phyloP scores from a whole-genome alignment of 2,329 filamentous ascomycete genomes.

The Bisporella sp. region DNA sequence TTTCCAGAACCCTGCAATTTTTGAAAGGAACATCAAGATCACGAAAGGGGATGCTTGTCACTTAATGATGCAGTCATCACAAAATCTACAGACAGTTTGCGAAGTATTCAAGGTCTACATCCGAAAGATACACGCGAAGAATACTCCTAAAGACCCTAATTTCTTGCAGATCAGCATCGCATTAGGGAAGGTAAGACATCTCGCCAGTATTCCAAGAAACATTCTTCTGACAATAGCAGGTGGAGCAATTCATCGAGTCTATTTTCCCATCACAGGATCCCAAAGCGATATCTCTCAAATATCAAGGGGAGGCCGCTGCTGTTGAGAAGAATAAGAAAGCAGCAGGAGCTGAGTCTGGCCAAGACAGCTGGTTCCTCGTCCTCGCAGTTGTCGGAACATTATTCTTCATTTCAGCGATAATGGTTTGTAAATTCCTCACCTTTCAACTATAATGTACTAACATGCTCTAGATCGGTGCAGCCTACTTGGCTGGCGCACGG shows the following conservation, averaged over 20 bases:
- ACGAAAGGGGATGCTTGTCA: slow-evolving; percentile 89
- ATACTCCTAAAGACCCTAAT: slow-evolving; percentile 86
- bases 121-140: slow-evolving; percentile 84
- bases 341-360: slow-evolving; percentile 50
- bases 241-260: slow-evolving; percentile 92
- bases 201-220: slow-evolving; percentile 1
- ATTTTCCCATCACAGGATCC: slow-evolving; percentile 83
- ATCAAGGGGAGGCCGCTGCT: slow-evolving; percentile 28
- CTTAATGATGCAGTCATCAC: slow-evolving; percentile 87
- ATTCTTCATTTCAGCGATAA: slow-evolving; percentile 61
- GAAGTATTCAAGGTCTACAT: slow-evolving; percentile 74
- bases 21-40: slow-evolving; percentile 88
- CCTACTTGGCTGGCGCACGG: slow-evolving; percentile 74
- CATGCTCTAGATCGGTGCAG: slow-evolving; percentile 57
- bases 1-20: slow-evolving; percentile 85
- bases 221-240: slow-evolving; percentile 39
- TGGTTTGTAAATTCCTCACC: slow-evolving; percentile 53
- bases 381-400: slow-evolving; percentile 62
- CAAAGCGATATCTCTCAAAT: slow-evolving; percentile 43
- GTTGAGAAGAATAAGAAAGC: slow-evolving; percentile 33
- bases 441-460: slow-evolving; percentile 8
- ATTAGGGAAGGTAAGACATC: slow-evolving; percentile 65
- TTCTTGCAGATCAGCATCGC: slow-evolving; percentile 87
- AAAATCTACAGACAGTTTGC: slow-evolving; percentile 77
- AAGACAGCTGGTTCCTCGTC: slow-evolving; percentile 55